These are phyloP conservation scores for Aspergillus nanangensis DNA, from an alignment of 495 filamentous ascomycete species.

Conservation along the genomic window DNA sequence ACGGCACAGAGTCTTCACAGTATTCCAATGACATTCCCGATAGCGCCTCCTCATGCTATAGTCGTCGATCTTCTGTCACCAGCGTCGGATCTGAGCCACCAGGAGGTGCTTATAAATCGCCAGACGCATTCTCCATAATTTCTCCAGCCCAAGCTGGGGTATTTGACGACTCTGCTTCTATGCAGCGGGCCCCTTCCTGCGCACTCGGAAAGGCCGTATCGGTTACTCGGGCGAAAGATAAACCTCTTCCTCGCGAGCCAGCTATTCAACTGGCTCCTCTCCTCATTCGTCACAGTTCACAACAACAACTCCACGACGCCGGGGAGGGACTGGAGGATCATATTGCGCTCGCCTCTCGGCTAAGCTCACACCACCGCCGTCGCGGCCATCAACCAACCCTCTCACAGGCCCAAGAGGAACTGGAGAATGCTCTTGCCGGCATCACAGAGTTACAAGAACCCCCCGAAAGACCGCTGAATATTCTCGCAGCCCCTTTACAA, in stretches of 20 bases:
- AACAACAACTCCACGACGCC: not conserved
- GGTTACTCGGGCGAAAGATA: slow-evolving; percentile 31
- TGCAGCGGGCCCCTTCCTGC: slow-evolving; percentile 3
- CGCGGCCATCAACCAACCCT: slow-evolving; percentile 19
- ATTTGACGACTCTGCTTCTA: slow-evolving; percentile 30
- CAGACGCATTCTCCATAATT: slow-evolving; percentile 30
- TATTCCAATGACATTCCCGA: slow-evolving; percentile 22
- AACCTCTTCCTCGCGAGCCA: slow-evolving; percentile 46
- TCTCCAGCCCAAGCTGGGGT: slow-evolving; percentile 37
- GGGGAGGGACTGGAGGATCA: not conserved
- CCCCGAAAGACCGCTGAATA: slow-evolving; percentile 13
- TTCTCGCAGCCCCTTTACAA: slow-evolving; percentile 28
- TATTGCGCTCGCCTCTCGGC: not conserved
- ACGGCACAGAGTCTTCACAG: slow-evolving; percentile 15
- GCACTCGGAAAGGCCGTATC: slow-evolving; percentile 14
- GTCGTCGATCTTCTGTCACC: slow-evolving; percentile 28
- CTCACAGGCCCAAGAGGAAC: slow-evolving; percentile 29
- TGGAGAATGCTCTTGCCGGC: slow-evolving; percentile 25
- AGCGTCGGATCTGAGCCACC: slow-evolving; percentile 19
- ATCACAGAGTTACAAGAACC: slow-evolving; percentile 10
- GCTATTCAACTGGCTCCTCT: slow-evolving; percentile 27
- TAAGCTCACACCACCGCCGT: slow-evolving; percentile 4
- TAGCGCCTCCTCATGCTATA: slow-evolving; percentile 33
- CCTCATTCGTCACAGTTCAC: slow-evolving; percentile 16
- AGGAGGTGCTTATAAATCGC: slow-evolving; percentile 10